Percentiles rank a stretch among this genome's conserved stretches.
phyloP scores from a whole-genome alignment of 2,329 filamentous ascomycete genomes.

The Aureobasidium sp. region DNA sequence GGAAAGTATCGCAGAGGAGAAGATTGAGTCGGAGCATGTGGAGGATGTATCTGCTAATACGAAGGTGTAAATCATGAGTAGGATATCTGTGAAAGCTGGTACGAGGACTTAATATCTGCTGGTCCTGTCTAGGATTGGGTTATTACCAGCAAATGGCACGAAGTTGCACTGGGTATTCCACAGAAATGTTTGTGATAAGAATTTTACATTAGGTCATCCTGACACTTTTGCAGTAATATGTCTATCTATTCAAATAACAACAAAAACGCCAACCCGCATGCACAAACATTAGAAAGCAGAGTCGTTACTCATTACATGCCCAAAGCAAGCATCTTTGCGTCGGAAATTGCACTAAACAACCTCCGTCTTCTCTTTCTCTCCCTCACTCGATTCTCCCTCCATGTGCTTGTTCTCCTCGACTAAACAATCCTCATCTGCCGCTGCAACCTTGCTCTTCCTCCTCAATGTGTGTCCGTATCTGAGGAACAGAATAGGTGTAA shows the following conservation, averaged over 20 bases:
- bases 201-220: no score
- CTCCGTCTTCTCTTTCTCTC: constrained; percentile 17
- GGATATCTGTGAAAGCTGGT: no score
- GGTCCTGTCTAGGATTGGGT: no score
- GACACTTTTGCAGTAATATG: not conserved
- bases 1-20: constrained; percentile 21
- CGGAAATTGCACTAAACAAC: not conserved
- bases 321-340: no score
- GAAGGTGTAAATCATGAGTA: not conserved
- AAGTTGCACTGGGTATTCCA: no score
- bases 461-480: constrained; percentile 18
- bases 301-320: not conserved
- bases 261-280: not conserved
- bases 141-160: no score
- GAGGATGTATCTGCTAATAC: not conserved
- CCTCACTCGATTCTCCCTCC: constrained; percentile 15
- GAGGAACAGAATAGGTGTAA: constrained; percentile 21
- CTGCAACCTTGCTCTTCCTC: constrained; percentile 18
- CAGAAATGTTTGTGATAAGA: no score
- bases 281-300: not conserved
- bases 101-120: no score
- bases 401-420: constrained; percentile 20
- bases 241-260: not conserved
- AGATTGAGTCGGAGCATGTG: constrained; percentile 15
- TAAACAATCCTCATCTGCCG: constrained; percentile 17